phyloP scores from a whole-genome alignment of 495 filamentous ascomycete species.

The Pyronema domesticum region DNA sequence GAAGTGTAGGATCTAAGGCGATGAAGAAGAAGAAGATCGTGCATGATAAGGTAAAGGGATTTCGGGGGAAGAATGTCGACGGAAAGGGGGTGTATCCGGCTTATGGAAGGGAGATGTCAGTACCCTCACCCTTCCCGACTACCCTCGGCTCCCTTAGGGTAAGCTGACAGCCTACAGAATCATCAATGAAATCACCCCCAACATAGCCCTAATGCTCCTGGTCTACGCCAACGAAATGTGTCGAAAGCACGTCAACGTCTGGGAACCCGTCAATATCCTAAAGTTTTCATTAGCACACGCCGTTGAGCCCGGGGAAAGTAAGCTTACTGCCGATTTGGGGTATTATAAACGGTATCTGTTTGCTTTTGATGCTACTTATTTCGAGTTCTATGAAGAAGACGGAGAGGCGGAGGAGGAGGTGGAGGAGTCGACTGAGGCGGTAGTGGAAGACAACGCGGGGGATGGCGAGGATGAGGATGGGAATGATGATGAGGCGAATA shows the following conservation, averaged over 20 bases:
- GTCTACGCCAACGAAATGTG: not conserved
- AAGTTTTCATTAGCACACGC: not conserved
- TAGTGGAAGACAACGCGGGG: too few species aligned
- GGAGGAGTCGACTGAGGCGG: not conserved
- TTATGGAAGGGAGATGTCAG: conserved; percentile 11
- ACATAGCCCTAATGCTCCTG: not conserved
- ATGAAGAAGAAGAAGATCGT: not conserved
- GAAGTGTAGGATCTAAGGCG: not conserved
- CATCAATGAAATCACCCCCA: not conserved
- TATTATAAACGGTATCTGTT: not conserved
- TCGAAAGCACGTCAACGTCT: not conserved
- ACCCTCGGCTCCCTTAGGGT: not conserved
- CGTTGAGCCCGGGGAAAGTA: not conserved
- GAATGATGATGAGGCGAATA: not conserved
- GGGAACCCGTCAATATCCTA: not conserved
- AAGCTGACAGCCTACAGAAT: not conserved
- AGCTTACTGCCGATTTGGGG: not conserved
- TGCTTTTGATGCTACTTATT: not conserved
- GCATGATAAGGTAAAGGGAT: not conserved
- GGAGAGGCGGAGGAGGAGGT: not conserved
- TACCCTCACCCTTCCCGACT: not conserved
- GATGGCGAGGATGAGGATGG: not conserved
- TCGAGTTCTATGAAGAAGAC: not conserved
- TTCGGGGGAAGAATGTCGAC: conserved; percentile 1
- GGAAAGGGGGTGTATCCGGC: conserved; percentile 1